Evolutionary conservation across 2,329 filamentous ascomycete species (phyloP).

Genomic region (Penicillium palitans): DNA sequence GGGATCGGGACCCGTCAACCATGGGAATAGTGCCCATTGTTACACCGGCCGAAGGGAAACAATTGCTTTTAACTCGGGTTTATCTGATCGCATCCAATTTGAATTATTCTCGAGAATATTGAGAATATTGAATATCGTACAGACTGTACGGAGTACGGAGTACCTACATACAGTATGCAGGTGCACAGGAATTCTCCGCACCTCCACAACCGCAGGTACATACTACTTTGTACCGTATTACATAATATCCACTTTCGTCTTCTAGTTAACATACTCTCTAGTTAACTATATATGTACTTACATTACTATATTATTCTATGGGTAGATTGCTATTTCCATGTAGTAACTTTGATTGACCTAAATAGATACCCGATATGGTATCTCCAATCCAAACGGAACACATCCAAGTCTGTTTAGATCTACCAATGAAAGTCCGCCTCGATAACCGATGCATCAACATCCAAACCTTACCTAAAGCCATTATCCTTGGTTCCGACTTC

Average conservation of each 20-base stretch:
- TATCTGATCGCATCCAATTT: conserved; percentile 17
- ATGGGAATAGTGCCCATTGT: conserved; percentile 21
- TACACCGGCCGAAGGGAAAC: conserved; percentile 15
- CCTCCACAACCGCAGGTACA: conserved; percentile 15
- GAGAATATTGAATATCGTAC: neutral
- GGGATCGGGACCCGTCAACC: conserved; percentile 14
- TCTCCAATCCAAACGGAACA: neutral
- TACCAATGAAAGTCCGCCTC: neutral
- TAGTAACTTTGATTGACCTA: neutral
- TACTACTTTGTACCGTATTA: neutral
- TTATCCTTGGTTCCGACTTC: neutral
- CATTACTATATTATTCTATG: neutral
- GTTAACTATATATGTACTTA: neutral
- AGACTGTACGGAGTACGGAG: neutral
- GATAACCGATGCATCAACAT: neutral
- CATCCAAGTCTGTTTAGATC: neutral
- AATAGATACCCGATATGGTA: neutral
- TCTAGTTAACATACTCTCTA: neutral
- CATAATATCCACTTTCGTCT: neutral
- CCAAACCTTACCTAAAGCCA: conserved; percentile 9
- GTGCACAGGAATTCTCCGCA: conserved; percentile 23
- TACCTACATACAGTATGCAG: conserved; percentile 15
- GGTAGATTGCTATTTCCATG: neutral
- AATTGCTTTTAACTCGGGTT: neutral
- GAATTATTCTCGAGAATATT: neutral